Conservation (phyloP, 331 rosid genomes). For the Quercus phellos region DNA sequence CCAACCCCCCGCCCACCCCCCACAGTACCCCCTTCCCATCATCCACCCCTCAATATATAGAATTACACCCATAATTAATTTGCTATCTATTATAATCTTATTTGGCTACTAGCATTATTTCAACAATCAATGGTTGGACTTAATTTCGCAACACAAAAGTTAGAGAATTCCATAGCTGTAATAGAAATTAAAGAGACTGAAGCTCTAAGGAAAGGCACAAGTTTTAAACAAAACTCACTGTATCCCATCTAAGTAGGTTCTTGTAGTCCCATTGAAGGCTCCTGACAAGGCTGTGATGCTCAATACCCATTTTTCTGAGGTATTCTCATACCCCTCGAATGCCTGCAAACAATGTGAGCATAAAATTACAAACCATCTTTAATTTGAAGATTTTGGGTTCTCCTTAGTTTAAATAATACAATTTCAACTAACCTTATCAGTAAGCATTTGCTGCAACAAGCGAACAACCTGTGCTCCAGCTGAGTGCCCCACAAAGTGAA, state of each 20-base stretch:
- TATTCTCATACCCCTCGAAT: conserved; percentile 65
- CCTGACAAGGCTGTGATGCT: conserved; percentile 87
- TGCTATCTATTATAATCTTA: background rate
- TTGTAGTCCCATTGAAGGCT: conserved; percentile 97
- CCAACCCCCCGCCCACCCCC: background rate
- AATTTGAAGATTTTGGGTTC: background rate
- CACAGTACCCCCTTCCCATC: background rate
- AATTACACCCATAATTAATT: background rate
- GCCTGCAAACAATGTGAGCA: conserved; percentile 44
- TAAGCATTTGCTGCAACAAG: conserved; percentile 94
- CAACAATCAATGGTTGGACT: background rate
- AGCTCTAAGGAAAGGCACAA: background rate
- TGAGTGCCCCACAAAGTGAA: conserved; percentile 95
- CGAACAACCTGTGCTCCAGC: conserved; percentile 97
- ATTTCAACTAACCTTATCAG: conserved; percentile 68
- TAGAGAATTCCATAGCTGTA: background rate
- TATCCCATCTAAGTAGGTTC: conserved; percentile 90
- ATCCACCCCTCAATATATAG: background rate
- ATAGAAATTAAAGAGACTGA: background rate
- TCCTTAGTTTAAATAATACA: background rate
- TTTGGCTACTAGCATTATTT: background rate
- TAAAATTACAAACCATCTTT: background rate
- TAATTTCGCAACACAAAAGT: background rate
- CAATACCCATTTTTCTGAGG: conserved; percentile 77
- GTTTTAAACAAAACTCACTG: conserved; percentile 58